Percentiles rank a stretch among this genome's conserved stretches.
phyloP scores from a whole-genome alignment of 1,284 basidiomycete species.

The Leccinum griseonigrum region DNA sequence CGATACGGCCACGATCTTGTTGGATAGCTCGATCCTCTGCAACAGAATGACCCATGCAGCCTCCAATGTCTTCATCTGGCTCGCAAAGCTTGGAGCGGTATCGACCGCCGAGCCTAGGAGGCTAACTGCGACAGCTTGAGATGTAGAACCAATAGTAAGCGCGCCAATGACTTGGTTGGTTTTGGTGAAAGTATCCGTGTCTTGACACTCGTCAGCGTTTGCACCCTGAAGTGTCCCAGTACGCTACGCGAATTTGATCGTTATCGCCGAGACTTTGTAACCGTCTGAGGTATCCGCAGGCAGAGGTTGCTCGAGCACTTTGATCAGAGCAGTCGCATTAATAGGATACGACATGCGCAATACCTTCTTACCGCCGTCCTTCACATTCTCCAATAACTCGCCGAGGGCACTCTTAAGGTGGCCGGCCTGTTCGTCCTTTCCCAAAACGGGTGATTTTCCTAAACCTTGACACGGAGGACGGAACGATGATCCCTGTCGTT shows the following conservation, averaged over 20 bases:
- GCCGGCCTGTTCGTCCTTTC: not conserved
- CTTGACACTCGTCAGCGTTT: not conserved
- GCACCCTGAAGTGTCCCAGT: not conserved
- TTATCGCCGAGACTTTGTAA: not conserved
- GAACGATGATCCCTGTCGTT: not conserved
- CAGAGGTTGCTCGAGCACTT: not conserved
- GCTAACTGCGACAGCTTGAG: not conserved
- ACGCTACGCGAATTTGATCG: not conserved
- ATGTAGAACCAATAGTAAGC: not conserved
- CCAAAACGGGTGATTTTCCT: not conserved
- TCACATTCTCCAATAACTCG: not conserved
- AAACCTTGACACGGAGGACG: not conserved
- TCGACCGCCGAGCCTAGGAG: not conserved
- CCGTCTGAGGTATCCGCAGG: not conserved
- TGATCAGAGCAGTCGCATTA: not conserved
- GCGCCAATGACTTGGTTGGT: not conserved
- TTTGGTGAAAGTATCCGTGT: not conserved
- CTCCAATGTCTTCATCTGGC: not conserved
- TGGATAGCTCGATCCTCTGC: not conserved
- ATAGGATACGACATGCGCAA: too few species aligned
- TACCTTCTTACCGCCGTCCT: not conserved
- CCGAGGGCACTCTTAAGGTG: not conserved
- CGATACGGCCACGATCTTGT: not conserved
- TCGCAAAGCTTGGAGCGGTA: not conserved
- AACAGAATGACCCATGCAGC: not conserved